Percentiles rank a stretch among this genome's conserved stretches.
phyloP scores from a whole-genome alignment of 352 stramenopile species.

The Globisporangium iwayamae region DNA sequence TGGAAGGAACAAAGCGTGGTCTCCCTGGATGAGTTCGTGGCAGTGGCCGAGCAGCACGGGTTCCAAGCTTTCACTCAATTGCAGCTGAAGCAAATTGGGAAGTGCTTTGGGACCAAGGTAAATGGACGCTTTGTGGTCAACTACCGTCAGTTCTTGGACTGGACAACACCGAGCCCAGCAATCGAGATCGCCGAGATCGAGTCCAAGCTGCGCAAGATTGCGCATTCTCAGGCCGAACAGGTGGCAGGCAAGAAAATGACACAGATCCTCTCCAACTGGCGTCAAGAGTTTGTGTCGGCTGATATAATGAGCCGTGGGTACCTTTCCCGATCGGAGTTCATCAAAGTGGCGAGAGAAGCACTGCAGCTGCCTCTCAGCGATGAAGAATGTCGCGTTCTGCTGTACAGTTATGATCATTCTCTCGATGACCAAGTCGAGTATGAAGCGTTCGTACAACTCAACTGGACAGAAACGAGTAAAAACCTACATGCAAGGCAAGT shows the following conservation, averaged over 20 bases:
- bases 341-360: slow-evolving; percentile 26
- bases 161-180: slow-evolving; percentile 39
- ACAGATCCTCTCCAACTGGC: slow-evolving; percentile 37
- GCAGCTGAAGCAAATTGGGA: slow-evolving; percentile 45
- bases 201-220: slow-evolving; percentile 43
- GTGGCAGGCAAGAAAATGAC: slow-evolving; percentile 30
- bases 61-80: slow-evolving; percentile 43
- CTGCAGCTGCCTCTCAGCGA: slow-evolving; percentile 39
- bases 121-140: slow-evolving; percentile 52
- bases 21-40: slow-evolving; percentile 42
- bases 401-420: slow-evolving; percentile 54
- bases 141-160: slow-evolving; percentile 66
- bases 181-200: slow-evolving; percentile 44
- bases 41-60: slow-evolving; percentile 30
- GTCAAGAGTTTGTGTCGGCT: slow-evolving; percentile 29
- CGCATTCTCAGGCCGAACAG: slow-evolving; percentile 29
- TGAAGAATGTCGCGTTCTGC: slow-evolving; percentile 46
- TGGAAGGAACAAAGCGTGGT: slow-evolving; percentile 52
- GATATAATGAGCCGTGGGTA: slow-evolving; percentile 21
- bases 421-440: slow-evolving; percentile 53
- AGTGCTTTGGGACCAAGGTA: slow-evolving; percentile 47
- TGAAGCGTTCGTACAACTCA: slow-evolving; percentile 47
- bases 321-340: slow-evolving; percentile 40
- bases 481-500: slow-evolving; percentile 18
- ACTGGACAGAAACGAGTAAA: slow-evolving; percentile 40